These are phyloP conservation scores for Chalaropsis thielavioides DNA, from an alignment of 2,329 filamentous ascomycete species.

Conservation along the genomic window DNA sequence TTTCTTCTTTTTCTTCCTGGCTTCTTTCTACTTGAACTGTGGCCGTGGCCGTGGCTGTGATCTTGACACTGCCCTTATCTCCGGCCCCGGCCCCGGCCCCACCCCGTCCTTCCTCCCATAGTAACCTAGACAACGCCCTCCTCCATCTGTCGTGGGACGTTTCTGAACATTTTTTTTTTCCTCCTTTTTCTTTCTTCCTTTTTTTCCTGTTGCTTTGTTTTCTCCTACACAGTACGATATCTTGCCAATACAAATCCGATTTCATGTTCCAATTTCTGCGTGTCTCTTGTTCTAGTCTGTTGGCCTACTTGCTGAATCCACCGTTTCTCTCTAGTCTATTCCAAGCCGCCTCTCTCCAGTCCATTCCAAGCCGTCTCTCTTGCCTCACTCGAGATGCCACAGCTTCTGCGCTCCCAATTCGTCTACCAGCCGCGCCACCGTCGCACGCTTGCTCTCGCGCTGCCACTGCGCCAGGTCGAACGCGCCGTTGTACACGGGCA, in stretches of 20 bases:
- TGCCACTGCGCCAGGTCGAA: slow-evolving; percentile 12
- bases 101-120: not conserved
- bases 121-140: not conserved
- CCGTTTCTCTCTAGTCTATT: too few relatives aligned
- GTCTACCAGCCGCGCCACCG: not conserved
- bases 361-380: too few relatives aligned
- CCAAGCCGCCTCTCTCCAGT: too few relatives aligned
- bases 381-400: too few relatives aligned
- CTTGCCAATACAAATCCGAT: not conserved
- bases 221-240: not conserved
- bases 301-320: too few relatives aligned
- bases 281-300: too few relatives aligned
- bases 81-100: too few relatives aligned
- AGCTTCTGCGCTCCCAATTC: not conserved
- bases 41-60: not conserved
- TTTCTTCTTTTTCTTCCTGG: slow-evolving; percentile 22
- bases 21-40: not conserved
- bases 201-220: not conserved
- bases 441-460: slow-evolving; percentile 13
- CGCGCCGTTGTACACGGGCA: not conserved
- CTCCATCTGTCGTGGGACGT: not conserved
- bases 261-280: too few relatives aligned
- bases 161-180: not conserved
- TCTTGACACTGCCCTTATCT: not conserved
- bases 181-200: not conserved